These are phyloP conservation scores for Colletotrichum sp. DNA, from an alignment of 2,329 filamentous ascomycete genomes.

Conservation along the genomic window DNA sequence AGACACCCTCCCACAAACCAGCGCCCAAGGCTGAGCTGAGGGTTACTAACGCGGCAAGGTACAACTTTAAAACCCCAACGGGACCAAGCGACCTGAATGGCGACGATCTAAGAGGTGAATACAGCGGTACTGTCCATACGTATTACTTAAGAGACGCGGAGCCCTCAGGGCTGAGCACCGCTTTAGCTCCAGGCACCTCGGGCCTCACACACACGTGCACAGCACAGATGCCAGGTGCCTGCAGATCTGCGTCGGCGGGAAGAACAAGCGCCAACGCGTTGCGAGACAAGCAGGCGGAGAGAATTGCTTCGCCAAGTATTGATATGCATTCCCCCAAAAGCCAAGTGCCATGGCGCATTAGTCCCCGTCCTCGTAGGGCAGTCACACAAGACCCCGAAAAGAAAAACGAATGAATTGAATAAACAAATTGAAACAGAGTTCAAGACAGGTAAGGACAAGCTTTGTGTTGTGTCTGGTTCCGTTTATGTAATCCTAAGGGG, in stretches of 20 bases:
- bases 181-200: neutral
- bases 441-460: neutral
- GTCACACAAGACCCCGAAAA: neutral
- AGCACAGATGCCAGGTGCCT: neutral
- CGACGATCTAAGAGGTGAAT: neutral
- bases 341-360: neutral
- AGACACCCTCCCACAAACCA: neutral
- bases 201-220: neutral
- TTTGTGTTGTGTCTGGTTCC: neutral
- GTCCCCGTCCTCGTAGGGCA: neutral
- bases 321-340: neutral
- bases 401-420: neutral
- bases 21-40: neutral
- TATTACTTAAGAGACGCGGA: neutral
- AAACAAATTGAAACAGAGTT: neutral
- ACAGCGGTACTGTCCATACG: neutral
- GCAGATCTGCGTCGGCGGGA: neutral
- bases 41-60: neutral
- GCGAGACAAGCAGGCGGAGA: neutral
- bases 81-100: neutral
- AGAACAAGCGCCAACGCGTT: neutral
- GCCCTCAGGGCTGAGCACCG: neutral
- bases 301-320: neutral
- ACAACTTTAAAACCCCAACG: neutral
- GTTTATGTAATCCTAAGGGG: neutral